phyloP scores from a whole-genome alignment of 2,329 filamentous ascomycete genomes.

The Aureobasidium uvarum region DNA sequence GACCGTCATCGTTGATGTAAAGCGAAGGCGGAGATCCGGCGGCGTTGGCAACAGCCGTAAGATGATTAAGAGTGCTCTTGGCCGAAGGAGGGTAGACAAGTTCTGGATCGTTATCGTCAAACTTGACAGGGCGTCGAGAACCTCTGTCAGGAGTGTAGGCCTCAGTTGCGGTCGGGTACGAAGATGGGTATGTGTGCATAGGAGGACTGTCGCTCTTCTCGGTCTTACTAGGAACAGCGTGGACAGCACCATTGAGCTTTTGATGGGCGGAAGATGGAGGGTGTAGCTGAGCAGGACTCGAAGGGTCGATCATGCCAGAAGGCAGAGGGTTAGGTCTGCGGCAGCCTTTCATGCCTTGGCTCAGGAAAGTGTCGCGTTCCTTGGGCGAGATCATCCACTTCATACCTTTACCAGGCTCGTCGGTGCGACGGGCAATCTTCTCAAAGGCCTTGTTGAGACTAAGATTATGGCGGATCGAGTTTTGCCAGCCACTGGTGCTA shows the following conservation, averaged over 20 bases:
- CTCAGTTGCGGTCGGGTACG: conserved; percentile 51
- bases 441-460: conserved; percentile 93
- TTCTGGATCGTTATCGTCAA: conserved; percentile 30
- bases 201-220: conserved; percentile 44
- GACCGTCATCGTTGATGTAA: conserved; percentile 41
- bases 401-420: conserved; percentile 98
- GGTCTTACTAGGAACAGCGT: conserved; percentile 28
- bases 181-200: conserved; percentile 37
- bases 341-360: conserved; percentile 56
- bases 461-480: conserved; percentile 94
- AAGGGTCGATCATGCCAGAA: conserved; percentile 33
- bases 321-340: conserved; percentile 39
- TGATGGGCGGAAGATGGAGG: conserved; percentile 51
- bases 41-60: conserved; percentile 40
- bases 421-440: conserved; percentile 86
- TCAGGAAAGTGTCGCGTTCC: conserved; percentile 81
- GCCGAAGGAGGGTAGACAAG: conserved; percentile 31
- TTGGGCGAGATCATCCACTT: conserved; percentile 95
- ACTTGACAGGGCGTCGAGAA: conserved; percentile 43
- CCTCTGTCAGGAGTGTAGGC: conserved; percentile 57
- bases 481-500: conserved; percentile 90
- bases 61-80: conserved; percentile 33
- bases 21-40: conserved; percentile 41
- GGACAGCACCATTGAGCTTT: conserved; percentile 20
- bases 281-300: conserved; percentile 47